Conservation (phyloP, 257 asterid genomes). For the Solanum etuberosum region DNA sequence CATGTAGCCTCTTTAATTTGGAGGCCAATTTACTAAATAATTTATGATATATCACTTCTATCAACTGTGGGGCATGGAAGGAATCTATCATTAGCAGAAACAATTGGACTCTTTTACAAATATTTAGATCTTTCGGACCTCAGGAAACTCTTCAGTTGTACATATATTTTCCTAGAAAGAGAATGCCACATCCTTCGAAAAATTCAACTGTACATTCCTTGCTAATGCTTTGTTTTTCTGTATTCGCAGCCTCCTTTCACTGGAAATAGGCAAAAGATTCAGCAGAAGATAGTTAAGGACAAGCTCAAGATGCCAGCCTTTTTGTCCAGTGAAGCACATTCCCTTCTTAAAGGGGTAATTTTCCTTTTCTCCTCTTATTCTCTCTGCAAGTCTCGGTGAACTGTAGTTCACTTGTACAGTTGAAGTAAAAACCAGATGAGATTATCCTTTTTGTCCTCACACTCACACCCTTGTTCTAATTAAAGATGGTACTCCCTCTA, state of each 20-base stretch:
- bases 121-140: not conserved
- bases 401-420: not conserved
- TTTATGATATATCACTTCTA: not conserved
- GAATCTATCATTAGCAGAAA: not conserved
- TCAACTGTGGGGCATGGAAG: not conserved
- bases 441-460: not conserved
- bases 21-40: not conserved
- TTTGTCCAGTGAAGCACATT: slow-evolving; percentile 49
- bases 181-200: not conserved
- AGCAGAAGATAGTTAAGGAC: slow-evolving; percentile 48
- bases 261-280: slow-evolving; percentile 46
- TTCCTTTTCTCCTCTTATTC: not conserved
- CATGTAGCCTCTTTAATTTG: not conserved
- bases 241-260: slow-evolving; percentile 10
- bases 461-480: not conserved
- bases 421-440: not conserved
- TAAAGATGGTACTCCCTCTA: not conserved
- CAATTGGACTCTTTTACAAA: not conserved
- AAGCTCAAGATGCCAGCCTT: slow-evolving; percentile 45
- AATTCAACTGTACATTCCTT: not conserved
- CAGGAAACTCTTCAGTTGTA: not conserved
- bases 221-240: not conserved
- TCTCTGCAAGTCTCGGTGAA: not conserved
- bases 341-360: slow-evolving; percentile 55
- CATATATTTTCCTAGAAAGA: not conserved